Evolutionary conservation across 2,329 filamentous ascomycete genomes (phyloP).

Genomic region (Eutypella sp.): DNA sequence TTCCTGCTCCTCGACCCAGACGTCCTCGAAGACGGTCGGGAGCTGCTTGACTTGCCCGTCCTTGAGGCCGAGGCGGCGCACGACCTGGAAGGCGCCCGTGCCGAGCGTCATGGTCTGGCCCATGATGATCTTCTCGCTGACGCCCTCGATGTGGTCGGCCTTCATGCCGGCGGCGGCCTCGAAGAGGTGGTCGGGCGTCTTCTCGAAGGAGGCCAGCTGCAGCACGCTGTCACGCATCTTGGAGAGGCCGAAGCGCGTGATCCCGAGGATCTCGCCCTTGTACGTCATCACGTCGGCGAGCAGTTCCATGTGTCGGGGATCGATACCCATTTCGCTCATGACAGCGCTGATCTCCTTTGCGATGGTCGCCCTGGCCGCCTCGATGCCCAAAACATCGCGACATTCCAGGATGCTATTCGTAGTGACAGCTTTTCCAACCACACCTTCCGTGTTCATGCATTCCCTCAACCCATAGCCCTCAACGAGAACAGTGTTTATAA

Average conservation of each 20-base stretch:
- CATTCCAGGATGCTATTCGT: slow-evolving; percentile 92
- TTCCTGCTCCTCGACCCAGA: slow-evolving; percentile 41
- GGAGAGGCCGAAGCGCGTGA: slow-evolving; percentile 90
- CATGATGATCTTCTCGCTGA: slow-evolving; percentile 97
- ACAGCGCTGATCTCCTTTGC: slow-evolving; percentile 81
- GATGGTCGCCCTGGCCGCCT: slow-evolving; percentile 87
- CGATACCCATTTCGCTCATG: slow-evolving; percentile 93
- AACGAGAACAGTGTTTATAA: slow-evolving; percentile 65
- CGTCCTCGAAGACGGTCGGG: slow-evolving; percentile 67
- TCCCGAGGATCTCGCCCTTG: slow-evolving; percentile 94
- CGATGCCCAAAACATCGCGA: slow-evolving; percentile 82
- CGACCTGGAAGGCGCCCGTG: slow-evolving; percentile 87
- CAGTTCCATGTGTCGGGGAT: slow-evolving; percentile 95
- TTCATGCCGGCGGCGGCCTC: slow-evolving; percentile 92
- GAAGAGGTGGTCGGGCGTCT: slow-evolving; percentile 96
- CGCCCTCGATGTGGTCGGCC: slow-evolving; percentile 85
- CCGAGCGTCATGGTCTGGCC: slow-evolving; percentile 90
- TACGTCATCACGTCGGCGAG: slow-evolving; percentile 98
- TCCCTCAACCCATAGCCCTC: slow-evolving; percentile 88
- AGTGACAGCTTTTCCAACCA: slow-evolving; percentile 68
- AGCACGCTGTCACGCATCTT: slow-evolving; percentile 96
- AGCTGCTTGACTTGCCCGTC: slow-evolving; percentile 53
- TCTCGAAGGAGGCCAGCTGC: slow-evolving; percentile 93
- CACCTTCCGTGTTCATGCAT: slow-evolving; percentile 91
- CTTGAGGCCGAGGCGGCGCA: slow-evolving; percentile 66